phyloP scores from a whole-genome alignment of 2,329 filamentous ascomycete genomes.

The Myriangium duriaei region DNA sequence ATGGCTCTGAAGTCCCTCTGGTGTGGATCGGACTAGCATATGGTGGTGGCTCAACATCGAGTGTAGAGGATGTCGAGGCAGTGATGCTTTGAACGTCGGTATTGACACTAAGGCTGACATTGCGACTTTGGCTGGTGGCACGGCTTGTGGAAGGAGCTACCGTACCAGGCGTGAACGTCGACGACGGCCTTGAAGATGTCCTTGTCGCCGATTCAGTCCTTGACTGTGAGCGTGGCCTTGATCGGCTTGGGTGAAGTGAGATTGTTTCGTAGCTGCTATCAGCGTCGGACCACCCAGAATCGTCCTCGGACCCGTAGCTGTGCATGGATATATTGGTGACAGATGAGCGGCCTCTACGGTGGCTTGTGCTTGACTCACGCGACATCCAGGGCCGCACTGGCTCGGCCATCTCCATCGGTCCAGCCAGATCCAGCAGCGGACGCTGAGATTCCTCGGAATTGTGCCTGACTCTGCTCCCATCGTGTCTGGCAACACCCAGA shows the following conservation, averaged over 20 bases:
- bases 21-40: constrained; percentile 15
- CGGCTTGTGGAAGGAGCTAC: constrained; percentile 16
- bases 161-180: constrained; percentile 11
- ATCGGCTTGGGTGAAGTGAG: constrained; percentile 26
- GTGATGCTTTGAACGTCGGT: constrained; percentile 20
- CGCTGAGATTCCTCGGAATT: constrained; percentile 63
- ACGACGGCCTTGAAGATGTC: constrained; percentile 8
- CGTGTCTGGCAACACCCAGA: constrained; percentile 61
- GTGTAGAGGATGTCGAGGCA: constrained; percentile 19
- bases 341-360: constrained; percentile 31
- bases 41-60: constrained; percentile 21
- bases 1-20: constrained; percentile 6
- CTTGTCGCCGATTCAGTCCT: constrained; percentile 16
- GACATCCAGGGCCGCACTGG: constrained; percentile 20
- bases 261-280: constrained; percentile 33
- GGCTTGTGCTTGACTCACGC: constrained; percentile 20
- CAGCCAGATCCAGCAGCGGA: constrained; percentile 59
- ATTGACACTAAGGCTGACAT: constrained; percentile 16
- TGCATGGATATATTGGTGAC: constrained; percentile 29
- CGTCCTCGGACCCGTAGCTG: constrained; percentile 26
- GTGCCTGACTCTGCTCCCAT: constrained; percentile 62
- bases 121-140: constrained; percentile 14
- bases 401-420: constrained; percentile 40
- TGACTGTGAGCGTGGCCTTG: constrained; percentile 14
- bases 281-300: constrained; percentile 16